Conservation (phyloP, 1,284 basidiomycete species). For the Heimioporus punctisporus region DNA sequence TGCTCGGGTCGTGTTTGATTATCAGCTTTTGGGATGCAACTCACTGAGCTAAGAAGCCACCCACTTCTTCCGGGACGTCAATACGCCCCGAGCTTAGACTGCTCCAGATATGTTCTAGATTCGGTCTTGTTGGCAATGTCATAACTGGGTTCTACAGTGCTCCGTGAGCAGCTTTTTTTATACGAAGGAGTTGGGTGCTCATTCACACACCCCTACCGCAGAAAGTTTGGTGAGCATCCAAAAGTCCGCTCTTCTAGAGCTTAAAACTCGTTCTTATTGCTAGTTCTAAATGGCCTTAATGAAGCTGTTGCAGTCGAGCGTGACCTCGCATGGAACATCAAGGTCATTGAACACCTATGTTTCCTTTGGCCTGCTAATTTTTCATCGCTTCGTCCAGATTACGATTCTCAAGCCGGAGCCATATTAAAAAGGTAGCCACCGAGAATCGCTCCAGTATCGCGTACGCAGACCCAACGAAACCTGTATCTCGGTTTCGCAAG, state of each 20-base stretch:
- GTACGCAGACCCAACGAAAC: slow-evolving; percentile 13
- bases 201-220: too few species aligned
- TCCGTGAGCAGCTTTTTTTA: too few species aligned
- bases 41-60: slow-evolving; percentile 31
- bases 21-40: slow-evolving; percentile 38
- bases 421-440: slow-evolving; percentile 14
- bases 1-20: slow-evolving; percentile 34
- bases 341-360: slow-evolving; percentile 11
- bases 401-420: slow-evolving; percentile 25
- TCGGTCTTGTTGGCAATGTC: slow-evolving; percentile 15
- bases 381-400: slow-evolving; percentile 1
- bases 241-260: background rate
- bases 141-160: slow-evolving; percentile 11
- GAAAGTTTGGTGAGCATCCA: slow-evolving; percentile 20
- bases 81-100: slow-evolving; percentile 31
- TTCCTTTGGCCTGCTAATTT: too few species aligned
- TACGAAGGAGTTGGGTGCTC: too few species aligned
- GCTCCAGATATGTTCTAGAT: slow-evolving; percentile 32
- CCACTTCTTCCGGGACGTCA: slow-evolving; percentile 41
- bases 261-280: background rate
- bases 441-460: slow-evolving; percentile 13
- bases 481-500: slow-evolving; percentile 6
- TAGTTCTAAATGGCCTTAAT: slow-evolving; percentile 31
- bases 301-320: slow-evolving; percentile 26
- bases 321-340: slow-evolving; percentile 33